phyloP scores from a whole-genome alignment of 2,329 filamentous ascomycete genomes.

The Fusarium sp. region DNA sequence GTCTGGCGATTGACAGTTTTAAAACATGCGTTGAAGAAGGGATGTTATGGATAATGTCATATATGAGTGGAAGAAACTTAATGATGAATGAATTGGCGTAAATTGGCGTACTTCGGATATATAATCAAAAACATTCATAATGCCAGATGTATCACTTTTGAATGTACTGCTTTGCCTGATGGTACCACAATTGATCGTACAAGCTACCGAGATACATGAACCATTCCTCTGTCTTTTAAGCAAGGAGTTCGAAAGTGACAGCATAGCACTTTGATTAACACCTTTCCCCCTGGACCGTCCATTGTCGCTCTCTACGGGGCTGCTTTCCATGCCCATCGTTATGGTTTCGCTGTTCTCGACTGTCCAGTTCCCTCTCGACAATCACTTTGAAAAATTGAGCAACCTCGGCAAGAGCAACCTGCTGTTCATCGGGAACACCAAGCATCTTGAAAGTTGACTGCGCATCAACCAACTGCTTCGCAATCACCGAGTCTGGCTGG shows the following conservation, averaged over 20 bases:
- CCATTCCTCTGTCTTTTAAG: not conserved
- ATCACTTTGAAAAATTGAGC: conserved; percentile 66
- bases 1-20: not conserved
- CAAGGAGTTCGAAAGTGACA: not conserved
- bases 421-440: conserved; percentile 57
- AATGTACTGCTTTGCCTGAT: not conserved
- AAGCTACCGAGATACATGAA: not conserved
- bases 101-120: conserved; percentile 13
- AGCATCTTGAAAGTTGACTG: conserved; percentile 64
- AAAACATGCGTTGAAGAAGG: conserved; percentile 9
- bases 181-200: conserved; percentile 1
- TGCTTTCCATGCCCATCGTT: conserved; percentile 32
- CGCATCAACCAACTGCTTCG: conserved; percentile 67
- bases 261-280: not conserved
- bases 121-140: not conserved
- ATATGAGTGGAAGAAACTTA: conserved; percentile 10
- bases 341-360: conserved; percentile 41
- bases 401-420: conserved; percentile 62
- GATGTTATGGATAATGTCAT: not conserved
- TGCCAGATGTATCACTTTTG: not conserved
- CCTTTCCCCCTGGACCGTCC: conserved; percentile 12
- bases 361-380: conserved; percentile 59
- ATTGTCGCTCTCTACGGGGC: conserved; percentile 15
- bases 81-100: conserved; percentile 33
- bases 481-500: conserved; percentile 68